phyloP scores from a whole-genome alignment of 129 eudicot species.

The Dittrichia graveolens region DNA sequence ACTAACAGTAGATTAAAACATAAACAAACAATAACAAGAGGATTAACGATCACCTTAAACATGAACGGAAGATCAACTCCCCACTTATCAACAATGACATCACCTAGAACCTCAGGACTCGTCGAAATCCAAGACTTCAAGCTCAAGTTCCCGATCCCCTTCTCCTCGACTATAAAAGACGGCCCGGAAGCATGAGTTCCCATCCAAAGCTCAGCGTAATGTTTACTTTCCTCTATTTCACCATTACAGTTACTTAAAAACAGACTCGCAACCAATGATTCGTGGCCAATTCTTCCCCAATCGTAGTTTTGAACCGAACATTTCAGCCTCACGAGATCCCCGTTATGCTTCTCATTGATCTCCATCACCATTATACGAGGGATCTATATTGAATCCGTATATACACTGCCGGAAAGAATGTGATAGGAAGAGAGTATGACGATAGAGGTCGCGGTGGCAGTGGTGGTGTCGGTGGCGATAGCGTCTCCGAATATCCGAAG shows the following conservation, averaged over 20 bases:
- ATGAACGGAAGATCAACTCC: constrained; percentile 76
- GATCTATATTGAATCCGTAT: not conserved
- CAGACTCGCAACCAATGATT: constrained; percentile 63
- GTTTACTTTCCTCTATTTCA: constrained; percentile 44
- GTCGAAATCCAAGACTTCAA: constrained; percentile 71
- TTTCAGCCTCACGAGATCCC: constrained; percentile 52
- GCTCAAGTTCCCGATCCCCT: constrained; percentile 32
- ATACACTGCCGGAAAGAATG: constrained; percentile 19
- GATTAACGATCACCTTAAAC: constrained; percentile 62
- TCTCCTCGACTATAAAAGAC: constrained; percentile 48
- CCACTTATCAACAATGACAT: constrained; percentile 68
- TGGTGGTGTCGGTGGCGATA: constrained; percentile 5
- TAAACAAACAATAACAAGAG: not conserved
- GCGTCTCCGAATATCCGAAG: constrained; percentile 14
- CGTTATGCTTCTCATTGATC: constrained; percentile 25
- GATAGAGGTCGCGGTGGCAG: not conserved
- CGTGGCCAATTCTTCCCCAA: constrained; percentile 79
- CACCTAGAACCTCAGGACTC: constrained; percentile 73
- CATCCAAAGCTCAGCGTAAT: constrained; percentile 97
- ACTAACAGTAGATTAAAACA: constrained; percentile 2
- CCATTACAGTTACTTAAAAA: constrained; percentile 42
- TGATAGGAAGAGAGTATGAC: not conserved
- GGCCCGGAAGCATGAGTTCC: constrained; percentile 94
- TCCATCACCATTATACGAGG: constrained; percentile 45
- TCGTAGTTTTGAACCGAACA: constrained; percentile 74